Conservation (phyloP, 2,329 filamentous ascomycete genomes). For the Coniochaeta hoffmannii region DNA sequence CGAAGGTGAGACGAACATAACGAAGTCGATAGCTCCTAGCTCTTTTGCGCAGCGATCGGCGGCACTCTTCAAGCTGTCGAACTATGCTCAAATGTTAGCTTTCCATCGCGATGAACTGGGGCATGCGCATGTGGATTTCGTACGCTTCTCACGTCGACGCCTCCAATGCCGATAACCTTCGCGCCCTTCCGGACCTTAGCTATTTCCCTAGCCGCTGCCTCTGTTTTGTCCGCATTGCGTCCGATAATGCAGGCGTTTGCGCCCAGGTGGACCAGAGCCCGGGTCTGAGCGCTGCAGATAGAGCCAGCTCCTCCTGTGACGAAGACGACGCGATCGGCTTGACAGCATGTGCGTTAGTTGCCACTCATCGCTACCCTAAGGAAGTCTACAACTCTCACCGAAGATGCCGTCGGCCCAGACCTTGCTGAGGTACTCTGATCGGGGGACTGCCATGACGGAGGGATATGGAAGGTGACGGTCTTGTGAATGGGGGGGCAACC, state of each 20-base stretch:
- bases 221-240: conserved; percentile 82
- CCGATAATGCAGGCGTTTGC: conserved; percentile 93
- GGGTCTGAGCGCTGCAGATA: conserved; percentile 90
- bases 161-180: conserved; percentile 80
- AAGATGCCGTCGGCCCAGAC: conserved; percentile 88
- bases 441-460: conserved; percentile 55
- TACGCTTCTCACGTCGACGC: conserved; percentile 68
- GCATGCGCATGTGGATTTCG: conserved; percentile 23
- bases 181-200: conserved; percentile 69
- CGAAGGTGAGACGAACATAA: conserved; percentile 59
- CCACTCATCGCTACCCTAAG: background rate
- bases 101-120: background rate
- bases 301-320: conserved; percentile 91
- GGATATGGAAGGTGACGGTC: background rate
- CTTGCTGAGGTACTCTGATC: conserved; percentile 69
- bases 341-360: background rate
- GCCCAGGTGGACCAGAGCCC: conserved; percentile 83
- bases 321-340: conserved; percentile 83
- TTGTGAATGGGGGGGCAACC: background rate
- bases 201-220: conserved; percentile 72
- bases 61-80: conserved; percentile 61
- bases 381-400: conserved; percentile 39
- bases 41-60: conserved; percentile 75
- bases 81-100: conserved; percentile 23
- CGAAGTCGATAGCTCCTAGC: conserved; percentile 82